phyloP scores from a whole-genome alignment of 805 yeast genomes.

The Lipomyces anomalus region DNA sequence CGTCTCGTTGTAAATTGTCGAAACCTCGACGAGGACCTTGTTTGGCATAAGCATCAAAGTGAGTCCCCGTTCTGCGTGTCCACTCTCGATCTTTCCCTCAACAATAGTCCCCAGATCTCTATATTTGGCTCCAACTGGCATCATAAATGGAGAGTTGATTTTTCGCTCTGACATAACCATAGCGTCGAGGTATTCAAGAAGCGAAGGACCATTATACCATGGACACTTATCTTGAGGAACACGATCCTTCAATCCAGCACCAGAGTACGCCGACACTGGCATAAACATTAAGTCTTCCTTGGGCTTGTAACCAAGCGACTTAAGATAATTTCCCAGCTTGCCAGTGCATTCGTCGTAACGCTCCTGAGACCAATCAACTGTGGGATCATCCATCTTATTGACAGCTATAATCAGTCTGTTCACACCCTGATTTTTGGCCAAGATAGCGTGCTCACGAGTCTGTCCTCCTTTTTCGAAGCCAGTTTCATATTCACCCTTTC shows the following conservation, averaged over 20 bases:
- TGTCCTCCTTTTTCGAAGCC: conserved; percentile 99
- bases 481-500: conserved; percentile 99
- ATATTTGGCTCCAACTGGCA: conserved; percentile 91
- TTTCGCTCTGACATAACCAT: conserved; percentile 80
- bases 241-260: conserved; percentile 91
- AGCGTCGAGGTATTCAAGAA: conserved; percentile 80
- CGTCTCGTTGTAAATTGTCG: conserved; percentile 86
- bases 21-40: conserved; percentile 73
- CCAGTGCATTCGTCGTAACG: conserved; percentile 92
- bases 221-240: conserved; percentile 67
- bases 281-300: conserved; percentile 82
- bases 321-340: conserved; percentile 68
- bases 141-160: conserved; percentile 92
- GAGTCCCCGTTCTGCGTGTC: conserved; percentile 77
- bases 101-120: conserved; percentile 96
- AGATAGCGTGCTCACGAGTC: conserved; percentile 94
- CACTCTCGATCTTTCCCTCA: conserved; percentile 97
- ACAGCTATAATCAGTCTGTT: conserved; percentile 88
- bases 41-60: conserved; percentile 87
- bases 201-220: conserved; percentile 91
- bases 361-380: conserved; percentile 92
- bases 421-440: conserved; percentile 98
- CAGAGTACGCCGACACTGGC: conserved; percentile 98
- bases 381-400: conserved; percentile 98
- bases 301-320: conserved; percentile 75